Evolutionary conservation across 2,329 filamentous ascomycete species (phyloP), one percentile per base, ranked within the genome.

Genomic region (Pseudocercospora macadamiae): DNA sequence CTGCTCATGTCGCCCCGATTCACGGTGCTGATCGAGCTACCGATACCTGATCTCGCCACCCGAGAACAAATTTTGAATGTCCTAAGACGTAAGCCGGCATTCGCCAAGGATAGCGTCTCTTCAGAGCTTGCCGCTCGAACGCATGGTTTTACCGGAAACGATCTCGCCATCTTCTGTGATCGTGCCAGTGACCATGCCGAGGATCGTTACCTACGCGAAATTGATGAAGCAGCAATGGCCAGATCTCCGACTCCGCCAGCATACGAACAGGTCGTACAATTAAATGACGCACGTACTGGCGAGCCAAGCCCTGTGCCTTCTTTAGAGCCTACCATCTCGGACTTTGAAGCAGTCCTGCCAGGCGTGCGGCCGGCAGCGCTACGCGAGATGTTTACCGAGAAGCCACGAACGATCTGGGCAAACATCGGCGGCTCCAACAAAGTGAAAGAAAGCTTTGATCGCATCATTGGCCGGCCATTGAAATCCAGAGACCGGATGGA

Each of bases 301-400:
- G 1, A 7, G 14, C 12, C 28, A 19, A 4, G n/a, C 4, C 6
- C 1, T 2, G 47, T 30, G 28, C 47, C 48, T 16, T 6, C 32
- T 4, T 18, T 32, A 16, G 45, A 60, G 0, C 4, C 34, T 7
- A 47, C 49, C 1, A 18, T 61, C 1, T 9, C 45, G 12, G 61
- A 63, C 26, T 60, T 51, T 19, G 54, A 57, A n/a, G 10, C n/a
- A 23, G 45, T 42, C 0, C 25, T 57, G 19, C 48, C 30, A 0
- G 30, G 14, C 28, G 86, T 92, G n/a, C 83, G 85, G 9, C 91
- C 93, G 1, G 92, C 89, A 1, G 90, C 91, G 3, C 93, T 97
- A 85, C 87, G 91, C 64, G 92, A 96, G 70, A 87, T 96, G 55
- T 91, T 95, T 71, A 81, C 97, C 47, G 90, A 96, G 70, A 93